These are phyloP conservation scores for Triticum monococcum DNA, from an alignment of 176 grass and related monocot genomes.

Conservation along the genomic window DNA sequence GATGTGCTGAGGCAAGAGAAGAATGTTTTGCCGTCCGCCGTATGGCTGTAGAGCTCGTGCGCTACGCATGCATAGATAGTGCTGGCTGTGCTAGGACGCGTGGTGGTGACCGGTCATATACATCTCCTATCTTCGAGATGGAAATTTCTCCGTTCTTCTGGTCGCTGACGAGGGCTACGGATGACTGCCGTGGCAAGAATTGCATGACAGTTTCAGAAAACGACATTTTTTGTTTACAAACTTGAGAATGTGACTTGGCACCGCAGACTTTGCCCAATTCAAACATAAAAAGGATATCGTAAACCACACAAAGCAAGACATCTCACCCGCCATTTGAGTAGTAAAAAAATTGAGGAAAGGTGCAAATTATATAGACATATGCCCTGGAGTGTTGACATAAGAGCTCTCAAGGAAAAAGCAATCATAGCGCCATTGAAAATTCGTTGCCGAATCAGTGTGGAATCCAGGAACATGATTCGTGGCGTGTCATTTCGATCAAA, in stretches of 20 bases:
- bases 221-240: not conserved
- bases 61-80: too few species aligned
- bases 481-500: not conserved
- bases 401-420: too few species aligned
- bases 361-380: not conserved
- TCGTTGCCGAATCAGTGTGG: not conserved
- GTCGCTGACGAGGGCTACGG: not conserved
- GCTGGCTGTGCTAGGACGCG: not conserved
- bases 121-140: not conserved
- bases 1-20: not conserved
- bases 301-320: not conserved
- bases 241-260: not conserved
- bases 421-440: not conserved
- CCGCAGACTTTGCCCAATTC: not conserved
- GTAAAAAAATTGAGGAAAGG: not conserved
- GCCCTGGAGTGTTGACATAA: not conserved
- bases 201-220: not conserved
- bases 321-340: not conserved
- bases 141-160: not conserved
- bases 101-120: conserved; percentile 11
- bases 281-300: not conserved
- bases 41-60: not conserved
- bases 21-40: not conserved
- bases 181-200: conserved; percentile 1
- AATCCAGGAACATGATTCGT: not conserved